Evolutionary conservation across 2,329 filamentous ascomycete genomes (phyloP).

Genomic region (Aspergillus sp.): DNA sequence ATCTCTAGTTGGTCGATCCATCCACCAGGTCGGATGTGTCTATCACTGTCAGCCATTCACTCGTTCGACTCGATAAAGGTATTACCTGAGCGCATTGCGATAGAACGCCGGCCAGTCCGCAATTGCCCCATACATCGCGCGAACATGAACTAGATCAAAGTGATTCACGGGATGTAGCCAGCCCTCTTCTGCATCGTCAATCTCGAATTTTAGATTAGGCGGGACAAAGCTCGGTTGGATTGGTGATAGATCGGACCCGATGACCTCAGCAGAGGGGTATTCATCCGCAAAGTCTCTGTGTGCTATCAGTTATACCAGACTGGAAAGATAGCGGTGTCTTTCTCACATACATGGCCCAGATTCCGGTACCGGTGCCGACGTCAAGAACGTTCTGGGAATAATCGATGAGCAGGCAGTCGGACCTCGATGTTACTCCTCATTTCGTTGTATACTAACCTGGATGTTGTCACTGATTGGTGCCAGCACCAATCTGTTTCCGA

Average conservation of each 20-base stretch:
- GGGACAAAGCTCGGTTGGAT: slow-evolving; percentile 60
- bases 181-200: slow-evolving; percentile 59
- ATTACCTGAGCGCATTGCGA: slow-evolving; percentile 12
- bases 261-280: slow-evolving; percentile 51
- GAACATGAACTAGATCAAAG: slow-evolving; percentile 52
- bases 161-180: slow-evolving; percentile 46
- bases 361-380: slow-evolving; percentile 16
- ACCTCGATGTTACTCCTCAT: not conserved
- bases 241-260: slow-evolving; percentile 60
- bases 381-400: slow-evolving; percentile 18
- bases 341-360: slow-evolving; percentile 15
- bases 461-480: slow-evolving; percentile 12
- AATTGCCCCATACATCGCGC: slow-evolving; percentile 17
- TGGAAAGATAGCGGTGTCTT: not conserved
- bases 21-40: slow-evolving; percentile 18
- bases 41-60: slow-evolving; percentile 1
- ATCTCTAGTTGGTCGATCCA: slow-evolving; percentile 23
- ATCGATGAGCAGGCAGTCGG: not conserved
- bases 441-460: slow-evolving; percentile 5
- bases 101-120: slow-evolving; percentile 19
- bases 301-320: not conserved
- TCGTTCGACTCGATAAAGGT: not conserved
- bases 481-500: slow-evolving; percentile 14
- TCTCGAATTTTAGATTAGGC: slow-evolving; percentile 63
- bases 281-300: slow-evolving; percentile 26